These are phyloP conservation scores for Capsicum chinense DNA, from an alignment of 257 asterid species.

Conservation along the genomic window DNA sequence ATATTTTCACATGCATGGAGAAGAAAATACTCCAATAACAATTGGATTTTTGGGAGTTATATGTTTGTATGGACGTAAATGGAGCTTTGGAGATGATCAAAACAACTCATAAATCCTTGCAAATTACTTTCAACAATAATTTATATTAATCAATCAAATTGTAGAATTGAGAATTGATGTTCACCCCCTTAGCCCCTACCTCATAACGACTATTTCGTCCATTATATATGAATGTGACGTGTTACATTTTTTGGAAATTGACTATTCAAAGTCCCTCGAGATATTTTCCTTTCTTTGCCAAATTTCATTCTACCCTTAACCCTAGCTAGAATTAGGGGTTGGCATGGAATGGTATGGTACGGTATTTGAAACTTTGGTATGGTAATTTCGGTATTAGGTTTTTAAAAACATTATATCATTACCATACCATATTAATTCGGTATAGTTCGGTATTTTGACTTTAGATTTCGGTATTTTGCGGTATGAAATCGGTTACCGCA, in stretches of 20 bases:
- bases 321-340: background rate
- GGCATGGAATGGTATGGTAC: no score
- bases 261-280: background rate
- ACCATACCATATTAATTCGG: no score
- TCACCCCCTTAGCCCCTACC: slow-evolving; percentile 1
- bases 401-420: no score
- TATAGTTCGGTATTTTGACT: no score
- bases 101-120: slow-evolving; percentile 17
- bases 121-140: slow-evolving; percentile 13
- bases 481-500: no score
- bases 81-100: slow-evolving; percentile 17
- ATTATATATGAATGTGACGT: background rate
- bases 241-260: background rate
- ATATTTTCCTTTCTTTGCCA: slow-evolving; percentile 3
- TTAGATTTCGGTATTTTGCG: no score
- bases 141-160: background rate
- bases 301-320: background rate
- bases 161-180: background rate
- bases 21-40: no score
- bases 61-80: slow-evolving; percentile 35
- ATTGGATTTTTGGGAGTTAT: slow-evolving; percentile 17
- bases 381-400: no score
- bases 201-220: slow-evolving; percentile 12
- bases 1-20: slow-evolving; percentile 17
- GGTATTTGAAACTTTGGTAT: no score